Base-by-base conservation (phyloP, 2,329 filamentous ascomycete species). In the Colletotrichum sansevieriae region DNA sequence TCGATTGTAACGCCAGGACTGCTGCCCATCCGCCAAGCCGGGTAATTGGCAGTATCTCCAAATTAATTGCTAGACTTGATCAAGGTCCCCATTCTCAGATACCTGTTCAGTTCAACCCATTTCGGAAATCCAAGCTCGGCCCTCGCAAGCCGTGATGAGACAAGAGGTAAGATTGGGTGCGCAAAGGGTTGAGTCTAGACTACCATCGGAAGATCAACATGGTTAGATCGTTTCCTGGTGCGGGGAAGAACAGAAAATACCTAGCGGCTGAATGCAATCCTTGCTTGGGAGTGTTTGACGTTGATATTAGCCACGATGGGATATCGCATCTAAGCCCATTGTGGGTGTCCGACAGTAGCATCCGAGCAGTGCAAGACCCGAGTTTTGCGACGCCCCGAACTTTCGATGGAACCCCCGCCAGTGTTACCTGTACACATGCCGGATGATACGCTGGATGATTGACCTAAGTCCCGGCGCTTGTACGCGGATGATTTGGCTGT, bases 301-400 rank as follows among this genome's bases (percentile, higher is more conserved):
- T 22, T 44, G 55, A 44, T 18, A 51, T 66, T 66, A 63, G 39
- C 51, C 60, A 66, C 43, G 35, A 58, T 37, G 25, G 43, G n/a
- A 11, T 12, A 15, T 44, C 33, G 18, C 12, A 22, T 4, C 18
- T 43, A 37, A 44, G 41, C 22, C 51, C 55, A 41, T 51, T 37
- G n/a, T 9, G 15, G 15, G 18, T 18, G 18, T 18, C 18, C 18
- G 18, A 18, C 4, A 20, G 62, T 56, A 41, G 39, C n/a, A 66
- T 37, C 66, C 49, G 43, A 52, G n/a, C 15, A 2, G 65, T 37
- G 18, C 54, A 33, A 60, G 22, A 46, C 33, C 54, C 61, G 61
- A 60, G 15, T 39, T 65, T 65, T 20, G 52, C 60, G 61, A 59
- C 47, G 62, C 22, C 56, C 20, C 20, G 29, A 33, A n/a, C 22